Percentiles rank a stretch among this genome's conserved stretches.
phyloP scores from a whole-genome alignment of 2,329 filamentous ascomycete genomes.

The Zasmidium cellare region DNA sequence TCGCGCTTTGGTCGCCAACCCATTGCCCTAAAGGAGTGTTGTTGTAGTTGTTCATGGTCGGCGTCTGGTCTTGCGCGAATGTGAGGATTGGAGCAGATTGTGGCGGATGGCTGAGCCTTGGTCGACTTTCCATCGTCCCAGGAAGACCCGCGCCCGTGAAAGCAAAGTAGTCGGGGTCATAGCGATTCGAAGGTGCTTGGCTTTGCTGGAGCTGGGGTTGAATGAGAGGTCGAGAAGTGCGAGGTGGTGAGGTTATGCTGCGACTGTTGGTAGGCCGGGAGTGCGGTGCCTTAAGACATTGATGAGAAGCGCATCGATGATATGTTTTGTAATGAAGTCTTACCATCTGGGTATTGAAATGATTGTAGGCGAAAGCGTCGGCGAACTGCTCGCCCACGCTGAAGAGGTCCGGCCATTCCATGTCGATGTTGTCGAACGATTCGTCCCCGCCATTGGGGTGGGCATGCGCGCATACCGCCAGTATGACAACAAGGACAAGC shows the following conservation, averaged over 20 bases:
- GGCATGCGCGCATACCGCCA: slow-evolving; percentile 6
- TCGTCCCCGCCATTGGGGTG: background rate
- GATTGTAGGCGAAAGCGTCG: slow-evolving; percentile 1
- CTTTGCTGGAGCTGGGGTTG: background rate
- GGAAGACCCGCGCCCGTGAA: background rate
- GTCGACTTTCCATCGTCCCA: background rate
- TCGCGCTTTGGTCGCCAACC: background rate
- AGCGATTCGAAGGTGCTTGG: background rate
- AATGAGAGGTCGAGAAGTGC: background rate
- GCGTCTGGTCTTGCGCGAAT: background rate
- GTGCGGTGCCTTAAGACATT: background rate
- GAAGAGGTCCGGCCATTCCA: slow-evolving; percentile 6
- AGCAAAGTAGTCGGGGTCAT: background rate
- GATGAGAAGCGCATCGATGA: background rate
- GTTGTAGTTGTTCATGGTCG: background rate
- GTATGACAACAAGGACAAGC: background rate
- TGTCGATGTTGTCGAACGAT: slow-evolving; percentile 2
- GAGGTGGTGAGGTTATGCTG: background rate
- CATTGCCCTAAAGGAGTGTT: background rate
- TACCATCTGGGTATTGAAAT: slow-evolving; percentile 5
- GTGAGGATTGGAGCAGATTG: background rate
- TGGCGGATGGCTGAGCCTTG: background rate
- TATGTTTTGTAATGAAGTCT: background rate
- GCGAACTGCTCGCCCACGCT: slow-evolving; percentile 9
- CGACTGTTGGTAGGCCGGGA: background rate